A percentile compares a stretch with the other conserved stretches of the same genome.
phyloP scores from a whole-genome alignment of 1,284 basidiomycete species.

The Macrocybe sp. region DNA sequence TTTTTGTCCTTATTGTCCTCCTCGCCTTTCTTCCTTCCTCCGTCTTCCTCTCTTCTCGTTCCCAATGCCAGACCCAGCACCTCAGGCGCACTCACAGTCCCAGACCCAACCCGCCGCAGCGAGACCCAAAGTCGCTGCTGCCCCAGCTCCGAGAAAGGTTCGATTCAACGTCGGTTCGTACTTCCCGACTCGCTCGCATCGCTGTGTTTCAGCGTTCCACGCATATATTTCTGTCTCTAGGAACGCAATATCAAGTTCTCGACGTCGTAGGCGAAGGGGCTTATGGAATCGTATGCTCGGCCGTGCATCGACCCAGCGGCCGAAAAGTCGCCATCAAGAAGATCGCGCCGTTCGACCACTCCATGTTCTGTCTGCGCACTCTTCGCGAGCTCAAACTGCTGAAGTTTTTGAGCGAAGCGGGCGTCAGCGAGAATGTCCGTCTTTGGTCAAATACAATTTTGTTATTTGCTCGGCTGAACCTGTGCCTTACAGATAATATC shows the following conservation, averaged over 20 bases:
- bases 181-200: slow-evolving; percentile 2
- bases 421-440: slow-evolving; percentile 89
- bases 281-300: slow-evolving; percentile 87
- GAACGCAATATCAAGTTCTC: slow-evolving; percentile 81
- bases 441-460: slow-evolving; percentile 8
- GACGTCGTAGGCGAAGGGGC: slow-evolving; percentile 90
- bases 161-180: slow-evolving; percentile 87
- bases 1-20: slow-evolving; percentile 17
- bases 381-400: slow-evolving; percentile 85
- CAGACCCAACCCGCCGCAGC: slow-evolving; percentile 37
- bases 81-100: slow-evolving; percentile 18
- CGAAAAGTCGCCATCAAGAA: slow-evolving; percentile 88
- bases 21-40: slow-evolving; percentile 12
- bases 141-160: slow-evolving; percentile 79
- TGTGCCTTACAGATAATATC: slow-evolving; percentile 74
- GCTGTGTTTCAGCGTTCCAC: neutral
- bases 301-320: slow-evolving; percentile 75
- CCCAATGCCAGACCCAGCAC: slow-evolving; percentile 20
- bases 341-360: slow-evolving; percentile 90
- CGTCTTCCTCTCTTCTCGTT: slow-evolving; percentile 7
- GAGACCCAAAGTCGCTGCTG: slow-evolving; percentile 58
- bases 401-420: slow-evolving; percentile 87
- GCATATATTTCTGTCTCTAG: slow-evolving; percentile 28
- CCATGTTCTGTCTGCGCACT: slow-evolving; percentile 87
- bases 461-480: slow-evolving; percentile 9